These are phyloP conservation scores for Tetrapisispora namnaoensis DNA, from an alignment of 805 yeast species.

Conservation along the genomic window DNA sequence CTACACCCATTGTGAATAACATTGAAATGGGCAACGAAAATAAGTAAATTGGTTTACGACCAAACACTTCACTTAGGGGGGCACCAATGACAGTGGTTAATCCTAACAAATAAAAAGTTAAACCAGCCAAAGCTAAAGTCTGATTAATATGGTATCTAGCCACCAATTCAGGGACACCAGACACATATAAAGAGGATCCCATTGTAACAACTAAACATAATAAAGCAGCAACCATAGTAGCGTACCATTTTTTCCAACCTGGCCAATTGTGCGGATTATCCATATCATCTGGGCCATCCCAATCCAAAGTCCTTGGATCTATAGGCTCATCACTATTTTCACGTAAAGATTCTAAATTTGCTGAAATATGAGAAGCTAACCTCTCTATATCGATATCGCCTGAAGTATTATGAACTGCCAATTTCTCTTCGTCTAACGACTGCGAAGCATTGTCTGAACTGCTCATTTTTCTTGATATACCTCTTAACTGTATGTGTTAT, in stretches of 20 bases:
- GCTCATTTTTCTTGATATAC: background rate
- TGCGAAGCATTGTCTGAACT: background rate
- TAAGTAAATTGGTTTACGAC: conserved; percentile 54
- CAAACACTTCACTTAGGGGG: conserved; percentile 61
- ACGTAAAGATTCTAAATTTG: background rate
- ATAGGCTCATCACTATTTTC: conserved; percentile 3
- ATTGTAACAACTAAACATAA: conserved; percentile 62
- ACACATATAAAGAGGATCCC: conserved; percentile 65
- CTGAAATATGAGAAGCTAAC: background rate
- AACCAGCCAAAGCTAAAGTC: conserved; percentile 55
- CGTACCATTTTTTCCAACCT: conserved; percentile 48
- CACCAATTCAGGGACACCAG: conserved; percentile 50
- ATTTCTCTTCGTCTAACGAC: background rate
- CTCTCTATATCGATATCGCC: background rate
- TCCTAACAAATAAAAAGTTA: conserved; percentile 63
- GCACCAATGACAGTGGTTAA: conserved; percentile 65
- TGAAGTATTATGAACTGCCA: background rate
- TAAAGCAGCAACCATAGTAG: conserved; percentile 54
- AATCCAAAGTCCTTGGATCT: conserved; percentile 37
- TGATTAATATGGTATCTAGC: conserved; percentile 42
- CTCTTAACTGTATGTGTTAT: too few species aligned
- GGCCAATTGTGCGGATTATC: conserved; percentile 68
- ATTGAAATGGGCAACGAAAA: conserved; percentile 54
- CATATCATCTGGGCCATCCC: conserved; percentile 56
- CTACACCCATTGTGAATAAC: conserved; percentile 68